These are phyloP conservation scores for Cyberlindnera xishuangbannaensis DNA, from an alignment of 805 yeast species.

Conservation along the genomic window DNA sequence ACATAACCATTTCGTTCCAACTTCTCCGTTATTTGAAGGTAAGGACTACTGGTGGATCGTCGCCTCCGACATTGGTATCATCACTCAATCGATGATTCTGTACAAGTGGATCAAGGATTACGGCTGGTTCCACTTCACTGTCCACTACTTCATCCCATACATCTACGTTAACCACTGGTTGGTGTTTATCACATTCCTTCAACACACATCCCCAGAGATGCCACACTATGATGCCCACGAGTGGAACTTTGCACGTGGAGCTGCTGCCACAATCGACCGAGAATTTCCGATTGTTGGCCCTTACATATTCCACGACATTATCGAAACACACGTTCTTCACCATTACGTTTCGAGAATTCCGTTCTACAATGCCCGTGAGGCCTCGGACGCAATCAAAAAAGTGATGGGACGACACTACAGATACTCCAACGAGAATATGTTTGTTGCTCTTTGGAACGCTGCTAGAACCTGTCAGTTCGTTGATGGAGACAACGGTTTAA, in stretches of 20 bases:
- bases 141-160: constrained; percentile 57
- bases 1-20: constrained; percentile 50
- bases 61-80: constrained; percentile 50
- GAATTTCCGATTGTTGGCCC: constrained; percentile 56
- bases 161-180: constrained; percentile 59
- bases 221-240: constrained; percentile 51
- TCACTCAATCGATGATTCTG: constrained; percentile 37
- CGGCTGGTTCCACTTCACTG: constrained; percentile 44
- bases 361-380: constrained; percentile 78
- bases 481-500: constrained; percentile 60
- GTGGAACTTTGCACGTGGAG: constrained; percentile 65
- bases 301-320: constrained; percentile 80
- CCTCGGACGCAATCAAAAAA: constrained; percentile 69
- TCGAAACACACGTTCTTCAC: constrained; percentile 87
- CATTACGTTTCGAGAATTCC: constrained; percentile 83
- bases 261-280: constrained; percentile 61
- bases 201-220: constrained; percentile 54
- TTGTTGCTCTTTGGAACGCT: constrained; percentile 50
- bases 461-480: constrained; percentile 66
- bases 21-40: constrained; percentile 48
- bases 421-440: constrained; percentile 53
- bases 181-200: constrained; percentile 56
- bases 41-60: constrained; percentile 51
- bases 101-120: constrained; percentile 45
- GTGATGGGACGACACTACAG: constrained; percentile 83